Base-by-base conservation (phyloP, 805 yeast species). In the Kluyveromyces siamensis region DNA sequence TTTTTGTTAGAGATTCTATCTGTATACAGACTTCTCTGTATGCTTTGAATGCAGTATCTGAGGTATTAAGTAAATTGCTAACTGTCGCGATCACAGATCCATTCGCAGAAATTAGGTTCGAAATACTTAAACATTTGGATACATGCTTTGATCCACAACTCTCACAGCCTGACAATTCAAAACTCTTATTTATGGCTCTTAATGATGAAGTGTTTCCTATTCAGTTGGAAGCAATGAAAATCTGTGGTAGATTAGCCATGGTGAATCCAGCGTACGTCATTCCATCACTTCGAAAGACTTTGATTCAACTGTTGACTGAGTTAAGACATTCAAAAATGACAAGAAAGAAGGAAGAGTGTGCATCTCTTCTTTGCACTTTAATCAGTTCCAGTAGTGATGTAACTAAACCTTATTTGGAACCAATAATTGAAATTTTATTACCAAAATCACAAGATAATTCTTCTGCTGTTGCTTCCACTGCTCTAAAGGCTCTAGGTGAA, bases 231-330 rank as follows among this genome's bases (percentile, higher is more conserved):
- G 84, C 96, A 0, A 79, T 91, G 35, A 75, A 74, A 45, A 76
- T 90, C 10, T 79, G 93, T 50, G 98, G 99, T 2, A 75, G 97
- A 48, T 68, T 93, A 16, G 84, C 96, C 0, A 68, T 79, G 1
- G 83, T 88, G 39, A 93, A 93, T 58, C 98, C 99, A 0, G 97
- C 99, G 0, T 91, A 88, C 65, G 87, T 93, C 53, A 89, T 91
- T 37, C 99, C 99, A 0, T 87, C 95, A 0, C 72, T 93, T 47
- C 75, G 98, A 56, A 91, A 88, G 62, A 80, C 91, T 0, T 68
- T 95, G 52, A 80, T 93, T 41, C 97, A 91, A 62, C 72, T 90
- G 13, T 65, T 95, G 42, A 88, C 96, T 0, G 86, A 87, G 51
- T 70, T 93, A 45, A 95, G 89, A 58, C 89, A 83, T 63, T 85